Conservation (phyloP, 345 rosid species). For the Firmiana major region DNA sequence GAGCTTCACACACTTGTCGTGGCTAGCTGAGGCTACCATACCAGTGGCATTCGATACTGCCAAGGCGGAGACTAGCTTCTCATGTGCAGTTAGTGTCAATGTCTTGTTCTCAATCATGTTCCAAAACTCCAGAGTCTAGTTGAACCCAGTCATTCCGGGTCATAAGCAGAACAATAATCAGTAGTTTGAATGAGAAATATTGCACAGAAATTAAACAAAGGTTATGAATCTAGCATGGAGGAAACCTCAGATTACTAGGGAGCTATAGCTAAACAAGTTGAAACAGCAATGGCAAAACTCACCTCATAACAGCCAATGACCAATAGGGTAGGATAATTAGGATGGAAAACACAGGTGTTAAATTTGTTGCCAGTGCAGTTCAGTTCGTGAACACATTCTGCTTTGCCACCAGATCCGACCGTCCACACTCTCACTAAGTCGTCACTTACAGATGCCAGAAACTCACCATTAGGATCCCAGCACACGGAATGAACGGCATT, state of each 20-base stretch:
- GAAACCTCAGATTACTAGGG: too few relatives aligned
- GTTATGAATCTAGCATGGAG: background rate
- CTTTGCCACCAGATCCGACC: slow-evolving; percentile 44
- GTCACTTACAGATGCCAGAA: slow-evolving; percentile 61
- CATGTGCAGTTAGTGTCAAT: slow-evolving; percentile 25
- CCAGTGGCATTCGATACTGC: slow-evolving; percentile 25
- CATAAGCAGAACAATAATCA: background rate
- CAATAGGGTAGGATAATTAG: slow-evolving; percentile 40
- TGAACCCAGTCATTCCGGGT: background rate
- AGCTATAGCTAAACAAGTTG: too few relatives aligned
- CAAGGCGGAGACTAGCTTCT: slow-evolving; percentile 32
- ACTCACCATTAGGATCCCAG: slow-evolving; percentile 62
- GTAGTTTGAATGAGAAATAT: background rate
- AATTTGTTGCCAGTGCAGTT: slow-evolving; percentile 42
- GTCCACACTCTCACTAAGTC: slow-evolving; percentile 61
- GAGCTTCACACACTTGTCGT: slow-evolving; percentile 27
- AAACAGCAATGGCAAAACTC: slow-evolving; percentile 18
- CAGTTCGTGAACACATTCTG: slow-evolving; percentile 45
- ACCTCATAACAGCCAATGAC: slow-evolving; percentile 65
- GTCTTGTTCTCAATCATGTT: slow-evolving; percentile 33
- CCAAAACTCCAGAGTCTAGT: slow-evolving; percentile 39
- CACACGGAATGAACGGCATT: slow-evolving; percentile 43
- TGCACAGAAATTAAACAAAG: background rate
- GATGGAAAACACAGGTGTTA: slow-evolving; percentile 48
- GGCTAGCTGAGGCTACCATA: slow-evolving; percentile 32